Evolutionary conservation across 208 protist genomes (phyloP).

Genomic region (Borovskyia barvae): DNA sequence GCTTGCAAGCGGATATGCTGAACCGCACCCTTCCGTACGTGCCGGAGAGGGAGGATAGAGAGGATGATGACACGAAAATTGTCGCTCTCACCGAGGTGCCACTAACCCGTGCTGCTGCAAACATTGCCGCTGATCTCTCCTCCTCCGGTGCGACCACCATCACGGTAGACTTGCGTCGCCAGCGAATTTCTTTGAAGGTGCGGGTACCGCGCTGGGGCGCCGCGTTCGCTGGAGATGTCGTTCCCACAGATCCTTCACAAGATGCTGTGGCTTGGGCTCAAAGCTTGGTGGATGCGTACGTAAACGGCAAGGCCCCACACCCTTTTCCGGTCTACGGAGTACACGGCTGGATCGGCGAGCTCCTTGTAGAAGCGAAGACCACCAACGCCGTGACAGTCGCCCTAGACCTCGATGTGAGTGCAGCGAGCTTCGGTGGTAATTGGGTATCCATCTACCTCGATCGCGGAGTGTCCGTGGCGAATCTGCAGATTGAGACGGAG

Average conservation of each 20-base stretch:
- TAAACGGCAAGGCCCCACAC: not conserved
- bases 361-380: not conserved
- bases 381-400: not conserved
- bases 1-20: not conserved
- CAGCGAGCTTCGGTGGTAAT: constrained; percentile 10
- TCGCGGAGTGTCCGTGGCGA: constrained; percentile 2
- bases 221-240: not conserved
- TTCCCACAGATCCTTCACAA: not conserved
- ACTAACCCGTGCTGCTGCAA: not conserved
- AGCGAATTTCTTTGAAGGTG: too few relatives aligned
- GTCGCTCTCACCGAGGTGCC: not conserved
- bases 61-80: not conserved
- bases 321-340: constrained; percentile 14
- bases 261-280: constrained; percentile 4
- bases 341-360: not conserved
- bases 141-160: not conserved
- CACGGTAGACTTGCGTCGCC: too few relatives aligned
- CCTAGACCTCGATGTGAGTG: constrained; percentile 1
- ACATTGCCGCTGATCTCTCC: not conserved
- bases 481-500: not conserved
- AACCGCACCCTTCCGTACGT: not conserved
- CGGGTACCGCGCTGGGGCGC: too few relatives aligned
- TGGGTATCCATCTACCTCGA: constrained; percentile 11
- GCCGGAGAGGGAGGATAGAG: not conserved
- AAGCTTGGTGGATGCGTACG: constrained; percentile 8